A percentile compares a stretch with the other conserved stretches of the same genome.
Conservation (phyloP, 768 basidiomycete genomes). For the Pisolithus orientalis region DNA sequence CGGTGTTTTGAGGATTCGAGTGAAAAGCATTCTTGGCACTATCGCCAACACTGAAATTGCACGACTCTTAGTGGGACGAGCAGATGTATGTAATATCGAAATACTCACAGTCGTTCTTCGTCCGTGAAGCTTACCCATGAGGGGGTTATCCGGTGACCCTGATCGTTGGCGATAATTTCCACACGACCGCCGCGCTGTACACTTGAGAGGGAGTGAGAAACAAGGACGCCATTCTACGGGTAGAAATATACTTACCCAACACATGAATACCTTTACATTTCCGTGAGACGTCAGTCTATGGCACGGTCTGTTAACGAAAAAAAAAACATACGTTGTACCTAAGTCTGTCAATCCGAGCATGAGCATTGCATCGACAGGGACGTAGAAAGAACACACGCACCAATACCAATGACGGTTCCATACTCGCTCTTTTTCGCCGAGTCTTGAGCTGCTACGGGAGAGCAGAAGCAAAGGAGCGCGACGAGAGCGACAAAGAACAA, state of each 20-base stretch:
- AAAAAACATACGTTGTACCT: slow-evolving; percentile 71
- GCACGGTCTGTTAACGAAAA: background rate
- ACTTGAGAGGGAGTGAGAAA: slow-evolving; percentile 31
- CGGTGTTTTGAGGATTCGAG: slow-evolving; percentile 87
- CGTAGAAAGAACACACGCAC: slow-evolving; percentile 34
- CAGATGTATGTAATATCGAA: background rate
- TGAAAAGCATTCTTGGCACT: slow-evolving; percentile 94
- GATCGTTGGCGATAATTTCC: slow-evolving; percentile 87
- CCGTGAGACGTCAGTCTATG: slow-evolving; percentile 17
- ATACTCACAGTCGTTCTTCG: slow-evolving; percentile 59
- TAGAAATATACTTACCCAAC: slow-evolving; percentile 62
- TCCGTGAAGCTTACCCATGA: slow-evolving; percentile 82
- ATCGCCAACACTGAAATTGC: slow-evolving; percentile 65
- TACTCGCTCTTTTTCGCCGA: slow-evolving; percentile 54
- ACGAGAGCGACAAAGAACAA: slow-evolving; percentile 55
- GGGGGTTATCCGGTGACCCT: slow-evolving; percentile 84
- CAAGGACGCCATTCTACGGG: background rate
- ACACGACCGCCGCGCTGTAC: slow-evolving; percentile 82
- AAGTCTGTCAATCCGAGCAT: slow-evolving; percentile 49
- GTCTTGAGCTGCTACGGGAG: slow-evolving; percentile 61
- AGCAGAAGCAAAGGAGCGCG: slow-evolving; percentile 67
- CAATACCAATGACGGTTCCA: slow-evolving; percentile 91
- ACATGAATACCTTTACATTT: slow-evolving; percentile 73
- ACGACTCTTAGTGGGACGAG: background rate
- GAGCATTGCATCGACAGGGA: background rate